phyloP scores from a whole-genome alignment of 257 asterid species.

The Mitragyna speciosa region DNA sequence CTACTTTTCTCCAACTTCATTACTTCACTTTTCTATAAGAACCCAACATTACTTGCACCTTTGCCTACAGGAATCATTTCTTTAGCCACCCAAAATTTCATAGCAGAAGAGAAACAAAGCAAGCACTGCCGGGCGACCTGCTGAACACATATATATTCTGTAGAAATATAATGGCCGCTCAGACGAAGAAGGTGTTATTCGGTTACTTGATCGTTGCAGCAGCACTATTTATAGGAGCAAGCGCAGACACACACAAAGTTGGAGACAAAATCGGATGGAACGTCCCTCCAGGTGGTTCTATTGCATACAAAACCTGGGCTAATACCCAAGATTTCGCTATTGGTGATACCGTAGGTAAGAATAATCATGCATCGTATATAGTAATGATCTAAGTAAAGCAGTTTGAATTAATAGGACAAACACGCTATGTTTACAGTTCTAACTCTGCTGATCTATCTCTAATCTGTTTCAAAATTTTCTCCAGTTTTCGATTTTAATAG shows the following conservation, averaged over 20 bases:
- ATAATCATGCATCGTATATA: too few relatives aligned
- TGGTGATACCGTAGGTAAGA: slow-evolving; percentile 34
- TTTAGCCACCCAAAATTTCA: background rate
- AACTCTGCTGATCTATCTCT: background rate
- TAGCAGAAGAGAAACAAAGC: background rate
- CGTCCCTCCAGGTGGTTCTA: slow-evolving; percentile 28
- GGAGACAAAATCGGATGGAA: slow-evolving; percentile 33
- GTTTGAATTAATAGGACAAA: too few relatives aligned
- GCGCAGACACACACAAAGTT: slow-evolving; percentile 34
- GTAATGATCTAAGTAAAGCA: too few relatives aligned
- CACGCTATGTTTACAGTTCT: background rate
- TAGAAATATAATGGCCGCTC: background rate
- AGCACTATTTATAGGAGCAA: slow-evolving; percentile 8
- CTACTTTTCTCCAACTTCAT: background rate
- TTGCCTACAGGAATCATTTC: background rate
- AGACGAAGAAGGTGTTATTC: background rate
- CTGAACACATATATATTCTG: background rate
- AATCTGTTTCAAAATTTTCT: background rate
- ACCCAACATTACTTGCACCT: background rate
- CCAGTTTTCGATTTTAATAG: slow-evolving; percentile 37
- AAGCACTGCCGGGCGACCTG: slow-evolving; percentile 15
- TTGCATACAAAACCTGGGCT: slow-evolving; percentile 34
- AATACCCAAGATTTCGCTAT: slow-evolving; percentile 11
- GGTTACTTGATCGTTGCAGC: slow-evolving; percentile 30
- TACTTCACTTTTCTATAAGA: background rate